Conservation (phyloP, 2,329 filamentous ascomycete genomes). For the Coniochaeta hoffmannii region DNA sequence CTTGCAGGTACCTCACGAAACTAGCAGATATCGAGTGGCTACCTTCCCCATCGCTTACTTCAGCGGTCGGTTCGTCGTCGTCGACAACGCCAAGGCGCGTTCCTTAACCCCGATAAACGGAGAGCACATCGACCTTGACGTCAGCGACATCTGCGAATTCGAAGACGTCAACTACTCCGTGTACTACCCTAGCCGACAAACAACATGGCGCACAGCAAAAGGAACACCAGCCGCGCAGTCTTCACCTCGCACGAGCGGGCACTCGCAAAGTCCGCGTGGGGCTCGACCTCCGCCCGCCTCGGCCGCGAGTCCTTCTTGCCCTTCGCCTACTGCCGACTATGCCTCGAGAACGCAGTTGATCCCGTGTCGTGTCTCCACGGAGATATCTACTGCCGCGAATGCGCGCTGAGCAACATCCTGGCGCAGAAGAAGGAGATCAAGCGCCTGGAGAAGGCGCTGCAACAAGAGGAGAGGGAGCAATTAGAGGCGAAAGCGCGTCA, state of each 20-base stretch:
- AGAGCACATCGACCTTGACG: too few relatives aligned
- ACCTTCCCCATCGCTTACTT: too few relatives aligned
- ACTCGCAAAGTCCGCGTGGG: constrained; percentile 76
- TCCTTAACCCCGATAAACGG: too few relatives aligned
- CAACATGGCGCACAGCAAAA: constrained; percentile 54
- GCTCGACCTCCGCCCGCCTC: constrained; percentile 73
- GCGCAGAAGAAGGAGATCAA: constrained; percentile 89
- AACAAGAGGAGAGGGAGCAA: constrained; percentile 53
- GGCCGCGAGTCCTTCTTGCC: constrained; percentile 86
- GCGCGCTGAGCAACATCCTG: constrained; percentile 83
- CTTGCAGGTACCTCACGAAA: too few relatives aligned
- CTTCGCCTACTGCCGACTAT: constrained; percentile 83
- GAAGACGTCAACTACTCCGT: too few relatives aligned
- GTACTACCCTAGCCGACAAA: constrained; percentile 6
- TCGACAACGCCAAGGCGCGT: too few relatives aligned
- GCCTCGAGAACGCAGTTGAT: constrained; percentile 70
- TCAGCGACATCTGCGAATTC: too few relatives aligned
- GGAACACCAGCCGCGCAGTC: constrained; percentile 85
- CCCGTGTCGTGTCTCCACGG: constrained; percentile 79
- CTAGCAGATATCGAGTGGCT: too few relatives aligned
- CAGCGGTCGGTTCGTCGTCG: too few relatives aligned
- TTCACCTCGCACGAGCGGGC: constrained; percentile 90
- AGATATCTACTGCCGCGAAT: constrained; percentile 93
- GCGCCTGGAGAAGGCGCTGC: constrained; percentile 60
- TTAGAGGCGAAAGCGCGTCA: constrained; percentile 51